phyloP scores from a whole-genome alignment of 2,329 filamentous ascomycete species.

The Penicillium janthinellum region DNA sequence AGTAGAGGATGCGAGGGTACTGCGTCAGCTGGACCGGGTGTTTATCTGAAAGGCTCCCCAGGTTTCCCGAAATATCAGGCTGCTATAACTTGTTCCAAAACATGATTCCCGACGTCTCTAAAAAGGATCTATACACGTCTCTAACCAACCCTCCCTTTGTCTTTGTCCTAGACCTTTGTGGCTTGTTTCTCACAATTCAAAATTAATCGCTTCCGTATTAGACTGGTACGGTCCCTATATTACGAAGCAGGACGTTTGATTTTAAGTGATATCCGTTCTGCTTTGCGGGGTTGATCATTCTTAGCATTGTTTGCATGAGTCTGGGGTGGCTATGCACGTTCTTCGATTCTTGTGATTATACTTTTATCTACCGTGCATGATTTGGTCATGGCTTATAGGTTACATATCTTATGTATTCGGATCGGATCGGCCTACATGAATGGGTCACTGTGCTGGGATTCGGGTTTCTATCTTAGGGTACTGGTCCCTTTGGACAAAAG shows the following conservation, averaged over 20 bases:
- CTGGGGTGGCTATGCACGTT: conserved; percentile 19
- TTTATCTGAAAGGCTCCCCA: conserved; percentile 42
- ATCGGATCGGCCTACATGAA: conserved; percentile 28
- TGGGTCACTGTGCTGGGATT: conserved; percentile 12
- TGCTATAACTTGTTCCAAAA: neutral
- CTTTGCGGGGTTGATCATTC: conserved; percentile 13
- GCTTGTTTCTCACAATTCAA: conserved; percentile 4
- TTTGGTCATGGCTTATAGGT: conserved; percentile 11
- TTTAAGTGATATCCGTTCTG: conserved; percentile 25
- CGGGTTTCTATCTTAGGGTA: neutral
- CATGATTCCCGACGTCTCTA: neutral
- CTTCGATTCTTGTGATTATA: neutral
- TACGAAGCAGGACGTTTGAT: conserved; percentile 8
- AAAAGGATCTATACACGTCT: neutral
- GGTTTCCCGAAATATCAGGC: neutral
- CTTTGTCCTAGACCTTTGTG: conserved; percentile 1
- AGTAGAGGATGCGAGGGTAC: conserved; percentile 65
- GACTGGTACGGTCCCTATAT: neutral
- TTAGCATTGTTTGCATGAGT: conserved; percentile 28
- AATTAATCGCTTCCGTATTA: conserved; percentile 2
- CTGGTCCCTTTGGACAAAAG: no score
- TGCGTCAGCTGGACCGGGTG: conserved; percentile 65
- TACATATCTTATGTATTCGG: conserved; percentile 28
- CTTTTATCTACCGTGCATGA: conserved; percentile 9
- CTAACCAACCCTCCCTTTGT: neutral